These are phyloP conservation scores for Hericium alpestre DNA, from an alignment of 768 basidiomycete genomes.

Conservation along the genomic window DNA sequence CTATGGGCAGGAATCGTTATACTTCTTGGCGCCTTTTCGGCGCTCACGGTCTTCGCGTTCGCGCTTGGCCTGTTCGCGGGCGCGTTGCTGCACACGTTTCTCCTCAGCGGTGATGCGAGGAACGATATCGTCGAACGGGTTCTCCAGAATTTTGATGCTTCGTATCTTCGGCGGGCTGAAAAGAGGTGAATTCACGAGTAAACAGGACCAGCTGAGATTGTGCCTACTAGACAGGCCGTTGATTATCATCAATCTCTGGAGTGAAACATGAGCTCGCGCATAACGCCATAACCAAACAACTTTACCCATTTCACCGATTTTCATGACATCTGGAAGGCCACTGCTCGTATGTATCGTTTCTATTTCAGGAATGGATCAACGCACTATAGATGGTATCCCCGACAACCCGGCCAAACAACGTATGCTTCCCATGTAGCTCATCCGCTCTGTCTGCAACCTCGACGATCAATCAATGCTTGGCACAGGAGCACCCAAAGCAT, in stretches of 20 bases:
- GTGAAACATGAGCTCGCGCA: slow-evolving; percentile 2
- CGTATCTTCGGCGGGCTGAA: slow-evolving; percentile 85
- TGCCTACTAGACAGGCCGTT: slow-evolving; percentile 70
- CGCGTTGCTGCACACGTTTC: slow-evolving; percentile 72
- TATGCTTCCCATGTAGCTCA: slow-evolving; percentile 89
- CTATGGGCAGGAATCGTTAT: neutral
- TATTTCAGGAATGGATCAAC: slow-evolving; percentile 13
- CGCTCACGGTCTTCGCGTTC: slow-evolving; percentile 71
- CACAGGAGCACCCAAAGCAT: neutral
- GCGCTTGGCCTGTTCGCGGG: slow-evolving; percentile 61
- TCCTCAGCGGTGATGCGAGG: slow-evolving; percentile 95
- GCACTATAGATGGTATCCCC: slow-evolving; percentile 86
- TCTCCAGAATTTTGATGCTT: slow-evolving; percentile 74
- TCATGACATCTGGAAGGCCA: slow-evolving; percentile 60
- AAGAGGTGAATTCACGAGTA: neutral
- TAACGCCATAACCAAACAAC: neutral
- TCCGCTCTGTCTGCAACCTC: slow-evolving; percentile 64
- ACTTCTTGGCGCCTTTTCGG: slow-evolving; percentile 79
- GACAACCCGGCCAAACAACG: slow-evolving; percentile 82
- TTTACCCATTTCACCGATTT: slow-evolving; percentile 84
- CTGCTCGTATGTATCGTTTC: no score
- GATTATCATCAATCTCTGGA: slow-evolving; percentile 62
- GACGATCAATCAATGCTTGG: neutral
- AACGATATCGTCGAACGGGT: slow-evolving; percentile 91
- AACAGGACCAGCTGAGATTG: neutral